Percentiles rank a stretch among this genome's conserved stretches.
Evolutionary conservation across 257 asterid genomes (phyloP).

Genomic region (Solanum etuberosum): DNA sequence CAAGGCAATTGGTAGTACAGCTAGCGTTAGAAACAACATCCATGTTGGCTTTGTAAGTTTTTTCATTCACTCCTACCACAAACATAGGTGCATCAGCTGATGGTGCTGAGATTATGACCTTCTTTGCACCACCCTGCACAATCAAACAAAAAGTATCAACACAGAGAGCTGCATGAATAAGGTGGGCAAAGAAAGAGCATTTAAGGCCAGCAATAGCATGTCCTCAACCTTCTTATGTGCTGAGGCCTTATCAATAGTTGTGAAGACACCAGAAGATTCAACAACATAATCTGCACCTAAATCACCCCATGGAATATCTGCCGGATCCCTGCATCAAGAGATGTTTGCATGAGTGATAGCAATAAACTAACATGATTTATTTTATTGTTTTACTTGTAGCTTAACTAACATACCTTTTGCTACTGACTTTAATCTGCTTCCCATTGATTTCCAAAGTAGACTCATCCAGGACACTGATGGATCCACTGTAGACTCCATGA

Average conservation of each 20-base stretch:
- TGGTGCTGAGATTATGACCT: conserved; percentile 96
- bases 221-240: conserved; percentile 68
- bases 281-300: conserved; percentile 82
- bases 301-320: conserved; percentile 97
- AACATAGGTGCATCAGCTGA: conserved; percentile 99
- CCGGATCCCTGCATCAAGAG: conserved; percentile 57
- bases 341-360: conserved; percentile 10
- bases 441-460: conserved; percentile 92
- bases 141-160: background rate
- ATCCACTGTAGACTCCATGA: conserved; percentile 78
- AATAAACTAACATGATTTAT: background rate
- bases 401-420: conserved; percentile 46
- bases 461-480: conserved; percentile 59
- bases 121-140: conserved; percentile 93
- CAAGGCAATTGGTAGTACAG: conserved; percentile 98
- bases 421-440: conserved; percentile 59
- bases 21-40: conserved; percentile 98
- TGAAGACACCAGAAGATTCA: conserved; percentile 92
- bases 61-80: conserved; percentile 95
- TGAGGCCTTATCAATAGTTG: conserved; percentile 77
- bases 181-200: background rate
- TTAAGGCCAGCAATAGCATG: background rate
- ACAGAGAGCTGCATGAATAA: background rate
- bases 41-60: conserved; percentile 75
- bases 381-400: background rate